Percentiles rank a stretch among this genome's conserved stretches.
phyloP scores from a whole-genome alignment of 2,329 filamentous ascomycete genomes.

The Penicillium capsulatum region DNA sequence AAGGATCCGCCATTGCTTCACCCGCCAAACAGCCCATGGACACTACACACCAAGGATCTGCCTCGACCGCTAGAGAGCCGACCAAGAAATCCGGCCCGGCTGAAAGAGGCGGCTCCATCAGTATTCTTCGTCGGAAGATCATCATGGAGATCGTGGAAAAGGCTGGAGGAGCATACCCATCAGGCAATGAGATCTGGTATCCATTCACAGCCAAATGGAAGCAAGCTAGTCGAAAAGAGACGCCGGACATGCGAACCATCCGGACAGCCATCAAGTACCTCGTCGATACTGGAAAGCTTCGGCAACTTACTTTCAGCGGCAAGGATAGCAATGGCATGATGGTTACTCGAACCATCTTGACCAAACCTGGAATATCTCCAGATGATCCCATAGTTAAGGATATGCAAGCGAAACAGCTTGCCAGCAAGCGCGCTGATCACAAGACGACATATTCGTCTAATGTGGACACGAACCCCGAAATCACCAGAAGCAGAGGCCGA shows the following conservation, averaged over 20 bases:
- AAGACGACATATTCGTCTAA: constrained; percentile 45
- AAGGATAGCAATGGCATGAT: constrained; percentile 46
- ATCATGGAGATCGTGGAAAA: constrained; percentile 53
- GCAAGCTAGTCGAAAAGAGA: constrained; percentile 41
- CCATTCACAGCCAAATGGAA: constrained; percentile 54
- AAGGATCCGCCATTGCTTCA: too few relatives aligned
- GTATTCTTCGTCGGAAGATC: constrained; percentile 47
- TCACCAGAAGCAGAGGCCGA: constrained; percentile 28
- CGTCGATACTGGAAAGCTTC: constrained; percentile 49
- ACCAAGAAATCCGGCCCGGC: constrained; percentile 7
- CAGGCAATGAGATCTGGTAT: constrained; percentile 52
- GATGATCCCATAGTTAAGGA: constrained; percentile 45
- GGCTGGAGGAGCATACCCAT: constrained; percentile 54
- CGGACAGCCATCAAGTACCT: constrained; percentile 49
- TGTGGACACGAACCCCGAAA: constrained; percentile 36
- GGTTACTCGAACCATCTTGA: constrained; percentile 50
- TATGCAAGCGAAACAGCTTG: constrained; percentile 50
- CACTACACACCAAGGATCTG: background rate
- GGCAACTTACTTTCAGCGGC: constrained; percentile 51
- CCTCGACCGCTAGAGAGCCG: background rate
- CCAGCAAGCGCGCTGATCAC: constrained; percentile 32
- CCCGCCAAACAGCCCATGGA: background rate
- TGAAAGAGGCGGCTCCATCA: constrained; percentile 42
- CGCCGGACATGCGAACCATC: constrained; percentile 52
- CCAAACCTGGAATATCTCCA: constrained; percentile 44